Evolutionary conservation across 805 yeast genomes (phyloP).

Genomic region (Vanderwaltozyma tropicalis): DNA sequence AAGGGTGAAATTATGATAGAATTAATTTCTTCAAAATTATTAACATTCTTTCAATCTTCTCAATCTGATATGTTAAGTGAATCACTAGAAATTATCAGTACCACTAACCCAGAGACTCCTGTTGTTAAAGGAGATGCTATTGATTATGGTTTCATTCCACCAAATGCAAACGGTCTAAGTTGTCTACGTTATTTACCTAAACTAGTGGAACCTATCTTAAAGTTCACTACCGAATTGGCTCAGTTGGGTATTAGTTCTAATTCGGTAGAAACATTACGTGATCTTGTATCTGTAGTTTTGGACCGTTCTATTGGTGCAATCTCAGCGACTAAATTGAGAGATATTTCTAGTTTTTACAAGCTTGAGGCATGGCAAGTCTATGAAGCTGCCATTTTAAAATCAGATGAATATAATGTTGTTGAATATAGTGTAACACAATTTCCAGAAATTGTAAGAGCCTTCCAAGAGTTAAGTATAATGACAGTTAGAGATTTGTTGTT

Average conservation of each 20-base stretch:
- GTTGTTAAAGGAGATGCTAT: slow-evolving; percentile 18
- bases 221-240: slow-evolving; percentile 35
- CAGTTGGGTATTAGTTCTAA: slow-evolving; percentile 34
- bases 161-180: slow-evolving; percentile 51
- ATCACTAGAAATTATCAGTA: slow-evolving; percentile 1
- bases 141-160: slow-evolving; percentile 51
- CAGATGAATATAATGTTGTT: not conserved
- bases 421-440: slow-evolving; percentile 31
- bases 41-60: slow-evolving; percentile 28
- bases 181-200: slow-evolving; percentile 42
- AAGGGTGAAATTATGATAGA: slow-evolving; percentile 33
- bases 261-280: slow-evolving; percentile 30
- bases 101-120: not conserved
- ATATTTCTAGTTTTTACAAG: slow-evolving; percentile 32
- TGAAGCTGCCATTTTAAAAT: slow-evolving; percentile 13
- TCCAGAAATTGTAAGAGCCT: slow-evolving; percentile 28
- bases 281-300: slow-evolving; percentile 29
- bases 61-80: slow-evolving; percentile 12
- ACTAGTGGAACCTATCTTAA: slow-evolving; percentile 35
- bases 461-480: slow-evolving; percentile 28
- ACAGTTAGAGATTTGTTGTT: slow-evolving; percentile 28
- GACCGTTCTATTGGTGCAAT: slow-evolving; percentile 39
- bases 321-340: slow-evolving; percentile 43
- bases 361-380: slow-evolving; percentile 33
- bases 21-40: slow-evolving; percentile 23